phyloP scores from a whole-genome alignment of 148 eudicot genomes.

The Tetragonia tetragonoides region DNA sequence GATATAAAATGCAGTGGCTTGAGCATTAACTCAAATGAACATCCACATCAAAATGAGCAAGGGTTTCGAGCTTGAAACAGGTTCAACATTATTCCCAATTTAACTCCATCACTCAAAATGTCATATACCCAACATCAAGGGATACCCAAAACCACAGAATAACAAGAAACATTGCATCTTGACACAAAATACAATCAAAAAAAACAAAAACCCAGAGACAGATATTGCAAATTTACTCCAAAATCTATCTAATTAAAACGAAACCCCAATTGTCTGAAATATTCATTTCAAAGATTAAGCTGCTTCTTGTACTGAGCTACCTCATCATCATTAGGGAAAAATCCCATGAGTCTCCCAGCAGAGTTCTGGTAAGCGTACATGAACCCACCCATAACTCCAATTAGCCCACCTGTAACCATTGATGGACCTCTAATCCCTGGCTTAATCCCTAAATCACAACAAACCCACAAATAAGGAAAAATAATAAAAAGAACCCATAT shows the following conservation, averaged over 20 bases:
- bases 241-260: slow-evolving; percentile 5
- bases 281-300: slow-evolving; percentile 18
- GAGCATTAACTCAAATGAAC: background rate
- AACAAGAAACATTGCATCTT: background rate
- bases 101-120: background rate
- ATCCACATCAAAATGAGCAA: background rate
- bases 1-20: background rate
- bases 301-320: slow-evolving; percentile 67
- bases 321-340: slow-evolving; percentile 92
- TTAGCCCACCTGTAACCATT: slow-evolving; percentile 93
- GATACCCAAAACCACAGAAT: background rate
- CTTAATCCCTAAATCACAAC: slow-evolving; percentile 57
- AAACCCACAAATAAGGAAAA: background rate
- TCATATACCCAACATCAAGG: slow-evolving; percentile 4
- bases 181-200: slow-evolving; percentile 1
- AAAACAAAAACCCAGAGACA: slow-evolving; percentile 6
- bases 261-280: background rate
- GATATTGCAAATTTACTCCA: slow-evolving; percentile 6
- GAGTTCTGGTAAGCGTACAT: slow-evolving; percentile 98
- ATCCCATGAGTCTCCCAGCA: slow-evolving; percentile 93
- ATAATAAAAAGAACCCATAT: background rate
- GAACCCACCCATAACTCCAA: slow-evolving; percentile 87
- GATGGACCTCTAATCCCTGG: slow-evolving; percentile 88
- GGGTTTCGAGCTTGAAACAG: background rate
- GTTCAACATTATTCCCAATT: slow-evolving; percentile 7